Evolutionary conservation across 768 basidiomycete genomes (phyloP), one percentile per base, ranked within the genome.

Genomic region (Pleurotus tuoliensis): DNA sequence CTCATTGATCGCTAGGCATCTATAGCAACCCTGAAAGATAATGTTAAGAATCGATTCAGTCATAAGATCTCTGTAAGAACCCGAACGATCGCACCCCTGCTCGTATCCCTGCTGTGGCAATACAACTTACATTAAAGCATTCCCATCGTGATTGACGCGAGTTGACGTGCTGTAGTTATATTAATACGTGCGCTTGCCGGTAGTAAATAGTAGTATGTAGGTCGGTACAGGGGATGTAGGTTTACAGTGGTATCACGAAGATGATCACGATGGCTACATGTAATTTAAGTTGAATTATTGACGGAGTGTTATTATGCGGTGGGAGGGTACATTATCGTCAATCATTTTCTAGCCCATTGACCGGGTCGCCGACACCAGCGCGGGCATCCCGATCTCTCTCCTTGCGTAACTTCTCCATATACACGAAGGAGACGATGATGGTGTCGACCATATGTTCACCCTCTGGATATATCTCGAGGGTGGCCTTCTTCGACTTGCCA

Each of bases 381-480:
- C 51, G 51, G 20, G 51, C 51, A 25, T 53, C 51, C 37, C 51
- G 51, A 18, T 53, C 51, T 41, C 51, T 53, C 16, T 66, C 67
- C 45, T 62, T 56, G 15, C 68, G 66, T 20, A 71, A 18, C 41
- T 66, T 67, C 52, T 70, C 67, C 48, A 68, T 56, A 45, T 71
- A 72, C 6, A 71, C 60, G 48, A 70, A 71, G 5, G 71, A 71
- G 30, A 72, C 40, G 1, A 72, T 38, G 37, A 72, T 69, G 12
- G 62, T 55, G 57, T 73, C 69, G 2, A 67, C 39, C 27, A 72
- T 69, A 8, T 64, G 65, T 34, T 63, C 61, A n/a, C 69, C 69
- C 25, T 61, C 66, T 2, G 63, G 56, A 24, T 64, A 58, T 12
- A 73, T 63, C 15, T 72, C 71, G 4, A 73, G 64, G 18, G 45